Percentiles rank a stretch among this genome's conserved stretches.
Evolutionary conservation across 179 eudicot genomes (phyloP).

Genomic region (Sideroxylon spinosum): DNA sequence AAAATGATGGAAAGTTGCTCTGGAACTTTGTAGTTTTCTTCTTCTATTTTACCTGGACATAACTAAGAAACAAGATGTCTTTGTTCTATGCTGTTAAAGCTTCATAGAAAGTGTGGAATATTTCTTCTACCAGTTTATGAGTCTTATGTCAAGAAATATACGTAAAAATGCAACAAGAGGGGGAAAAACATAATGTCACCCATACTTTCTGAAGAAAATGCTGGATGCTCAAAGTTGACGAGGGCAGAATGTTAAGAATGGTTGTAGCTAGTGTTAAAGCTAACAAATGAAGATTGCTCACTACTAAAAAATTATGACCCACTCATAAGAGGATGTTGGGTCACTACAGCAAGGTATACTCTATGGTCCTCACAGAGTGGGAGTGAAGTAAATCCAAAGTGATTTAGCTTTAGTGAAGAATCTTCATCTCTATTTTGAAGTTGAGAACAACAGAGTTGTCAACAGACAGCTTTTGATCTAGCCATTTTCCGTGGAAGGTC

Average conservation of each 20-base stretch:
- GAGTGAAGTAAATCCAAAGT: not conserved
- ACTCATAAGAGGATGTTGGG: not conserved
- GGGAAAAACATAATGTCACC: not conserved
- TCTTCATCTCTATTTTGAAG: constrained; percentile 8
- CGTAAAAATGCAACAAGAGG: not conserved
- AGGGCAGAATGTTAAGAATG: not conserved
- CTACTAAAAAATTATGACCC: too few relatives aligned
- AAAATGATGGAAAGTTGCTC: too few relatives aligned
- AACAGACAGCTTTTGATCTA: not conserved
- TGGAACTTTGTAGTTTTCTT: too few relatives aligned
- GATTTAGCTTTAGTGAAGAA: not conserved
- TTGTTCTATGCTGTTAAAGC: not conserved
- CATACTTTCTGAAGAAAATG: constrained; percentile 6
- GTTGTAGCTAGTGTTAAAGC: not conserved
- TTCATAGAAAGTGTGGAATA: not conserved
- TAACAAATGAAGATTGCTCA: not conserved
- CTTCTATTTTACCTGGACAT: too few relatives aligned
- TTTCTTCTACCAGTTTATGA: not conserved
- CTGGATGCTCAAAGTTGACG: not conserved
- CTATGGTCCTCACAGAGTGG: constrained; percentile 7
- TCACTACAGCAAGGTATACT: not conserved
- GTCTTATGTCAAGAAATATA: not conserved
- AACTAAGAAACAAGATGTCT: not conserved
- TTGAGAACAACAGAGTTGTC: constrained; percentile 12
- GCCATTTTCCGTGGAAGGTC: not conserved